phyloP scores from a whole-genome alignment of 306 rosid species.

The Erythrophleum fordii region DNA sequence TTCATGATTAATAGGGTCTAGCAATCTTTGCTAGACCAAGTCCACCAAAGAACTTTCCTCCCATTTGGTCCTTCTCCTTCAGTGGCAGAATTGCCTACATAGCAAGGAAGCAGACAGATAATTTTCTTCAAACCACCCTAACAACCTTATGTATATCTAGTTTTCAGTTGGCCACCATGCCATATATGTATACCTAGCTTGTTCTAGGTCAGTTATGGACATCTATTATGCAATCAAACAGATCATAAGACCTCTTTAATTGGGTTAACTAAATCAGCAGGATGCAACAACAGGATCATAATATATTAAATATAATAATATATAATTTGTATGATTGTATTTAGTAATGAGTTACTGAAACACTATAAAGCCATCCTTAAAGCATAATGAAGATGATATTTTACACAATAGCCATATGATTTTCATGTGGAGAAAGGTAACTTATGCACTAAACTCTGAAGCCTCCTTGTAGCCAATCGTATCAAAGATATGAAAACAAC shows the following conservation, averaged over 20 bases:
- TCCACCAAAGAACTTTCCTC: background rate
- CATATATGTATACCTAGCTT: background rate
- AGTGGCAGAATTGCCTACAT: background rate
- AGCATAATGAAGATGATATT: slow-evolving; percentile 6
- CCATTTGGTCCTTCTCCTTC: background rate
- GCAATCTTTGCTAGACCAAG: background rate
- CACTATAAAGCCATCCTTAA: background rate
- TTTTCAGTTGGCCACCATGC: slow-evolving; percentile 1
- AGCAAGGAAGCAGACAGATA: background rate
- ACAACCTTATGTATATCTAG: background rate
- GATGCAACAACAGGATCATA: slow-evolving; percentile 1
- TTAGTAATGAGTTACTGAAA: background rate
- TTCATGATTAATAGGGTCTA: background rate
- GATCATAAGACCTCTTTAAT: slow-evolving; percentile 17
- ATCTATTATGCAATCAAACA: slow-evolving; percentile 17
- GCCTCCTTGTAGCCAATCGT: background rate
- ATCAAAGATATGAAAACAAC: background rate
- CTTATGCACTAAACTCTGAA: background rate
- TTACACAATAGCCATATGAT: slow-evolving; percentile 13
- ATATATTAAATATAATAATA: background rate
- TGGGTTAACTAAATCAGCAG: slow-evolving; percentile 19
- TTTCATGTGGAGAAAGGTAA: background rate
- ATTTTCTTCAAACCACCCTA: background rate
- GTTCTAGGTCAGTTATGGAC: slow-evolving; percentile 8
- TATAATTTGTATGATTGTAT: background rate